Base-by-base conservation (phyloP, 257 asterid species). In the Echites panduratus region DNA sequence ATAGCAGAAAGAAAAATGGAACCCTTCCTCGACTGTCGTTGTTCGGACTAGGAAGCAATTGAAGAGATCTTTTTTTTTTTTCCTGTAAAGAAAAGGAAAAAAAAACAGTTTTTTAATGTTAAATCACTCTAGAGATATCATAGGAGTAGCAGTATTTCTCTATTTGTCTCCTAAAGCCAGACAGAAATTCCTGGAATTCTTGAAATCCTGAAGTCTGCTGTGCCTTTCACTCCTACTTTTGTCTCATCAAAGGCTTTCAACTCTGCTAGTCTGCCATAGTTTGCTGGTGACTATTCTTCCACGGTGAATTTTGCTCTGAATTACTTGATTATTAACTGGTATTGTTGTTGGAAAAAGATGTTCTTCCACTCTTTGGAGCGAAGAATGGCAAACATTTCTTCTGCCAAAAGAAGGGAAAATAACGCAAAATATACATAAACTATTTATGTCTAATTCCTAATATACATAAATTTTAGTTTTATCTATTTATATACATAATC, bases 191-290 rank as follows among this genome's bases (percentile, higher is more conserved):
- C 54, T 11, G 72, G 78, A 24, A 74, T 66, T 74, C 24, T 66
- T 16, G 73, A 74, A 66, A 74, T 74, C 9, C 73, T 73, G 24
- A 59, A 41, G n/a, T 68, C 79, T 12, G 58, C 70, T 17, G 45
- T 6, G 68, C 73, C 78, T 67, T 75, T 75, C 5, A 75, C 73
- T 68, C 73, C 78, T 29, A 73, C 78, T 66, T 66, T 63, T 26
- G 73, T 12, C 22, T 48, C 59, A 56, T 74, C 72, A 74, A 66
- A 74, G 38, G 78, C 72, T 41, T 64, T 73, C 44, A 73, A 56
- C 26, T 73, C 64, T 65, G n/a, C 24, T 14, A 73, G 8, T 14
- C 77, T 50, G 20, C 64, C 44, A 68, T 47, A 56, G 63, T 56
- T 22, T 1, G 4, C 35, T 5, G 65, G 10, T 26, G 65, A 0